A percentile compares a stretch with the other conserved stretches of the same genome.
These are phyloP conservation scores for Iris macrosiphon DNA, from an alignment of 106 monocot species.

Conservation along the genomic window DNA sequence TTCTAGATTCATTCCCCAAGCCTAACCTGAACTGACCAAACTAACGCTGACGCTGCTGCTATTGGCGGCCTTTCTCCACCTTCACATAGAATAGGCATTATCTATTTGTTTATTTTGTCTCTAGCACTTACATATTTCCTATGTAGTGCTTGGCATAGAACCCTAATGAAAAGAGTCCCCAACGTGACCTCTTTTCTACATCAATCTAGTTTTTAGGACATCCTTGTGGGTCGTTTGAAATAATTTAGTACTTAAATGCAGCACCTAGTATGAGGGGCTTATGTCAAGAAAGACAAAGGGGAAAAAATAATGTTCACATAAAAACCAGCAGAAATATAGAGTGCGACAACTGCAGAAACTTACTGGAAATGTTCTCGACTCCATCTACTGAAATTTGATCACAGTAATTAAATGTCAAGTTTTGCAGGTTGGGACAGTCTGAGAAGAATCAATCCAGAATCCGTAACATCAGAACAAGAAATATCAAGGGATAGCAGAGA, in stretches of 20 bases:
- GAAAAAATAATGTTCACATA: not conserved
- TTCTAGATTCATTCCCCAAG: too few relatives aligned
- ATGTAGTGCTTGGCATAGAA: too few relatives aligned
- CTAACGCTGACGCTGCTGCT: too few relatives aligned
- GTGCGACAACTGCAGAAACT: conserved; percentile 1
- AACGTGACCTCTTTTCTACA: too few relatives aligned
- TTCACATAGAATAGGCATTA: too few relatives aligned
- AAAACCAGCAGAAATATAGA: not conserved
- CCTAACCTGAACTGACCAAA: too few relatives aligned
- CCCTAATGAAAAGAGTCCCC: too few relatives aligned
- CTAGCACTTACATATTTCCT: too few relatives aligned
- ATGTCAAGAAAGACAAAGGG: not conserved
- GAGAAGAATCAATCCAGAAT: conserved; percentile 54
- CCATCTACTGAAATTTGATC: conserved; percentile 70
- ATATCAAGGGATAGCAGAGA: conserved; percentile 91
- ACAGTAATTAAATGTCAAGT: conserved; percentile 67
- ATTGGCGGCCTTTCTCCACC: too few relatives aligned
- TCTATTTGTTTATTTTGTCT: too few relatives aligned
- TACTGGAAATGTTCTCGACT: conserved; percentile 61
- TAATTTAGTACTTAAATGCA: not conserved
- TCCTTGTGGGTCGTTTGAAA: too few relatives aligned
- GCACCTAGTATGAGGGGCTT: not conserved
- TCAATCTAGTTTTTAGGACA: not conserved
- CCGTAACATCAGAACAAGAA: conserved; percentile 86
- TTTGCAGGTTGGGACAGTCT: conserved; percentile 64